Evolutionary conservation across 2,329 filamentous ascomycete genomes (phyloP).

Genomic region (Pestalotiopsis sp.): DNA sequence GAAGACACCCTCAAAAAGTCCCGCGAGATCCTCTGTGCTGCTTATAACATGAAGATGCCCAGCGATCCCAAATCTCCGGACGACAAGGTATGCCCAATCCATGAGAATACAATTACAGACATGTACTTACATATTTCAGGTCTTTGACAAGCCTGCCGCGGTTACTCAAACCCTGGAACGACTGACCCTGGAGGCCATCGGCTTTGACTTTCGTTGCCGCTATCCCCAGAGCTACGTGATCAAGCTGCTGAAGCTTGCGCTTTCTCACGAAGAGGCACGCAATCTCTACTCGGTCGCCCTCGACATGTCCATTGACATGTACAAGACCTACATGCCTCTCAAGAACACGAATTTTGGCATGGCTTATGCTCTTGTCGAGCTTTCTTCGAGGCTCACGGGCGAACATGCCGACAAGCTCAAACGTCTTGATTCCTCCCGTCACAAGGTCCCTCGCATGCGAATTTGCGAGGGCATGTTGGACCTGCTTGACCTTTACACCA

Average conservation of each 20-base stretch:
- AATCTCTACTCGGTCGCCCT: conserved; percentile 72
- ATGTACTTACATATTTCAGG: conserved; percentile 46
- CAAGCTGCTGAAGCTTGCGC: conserved; percentile 71
- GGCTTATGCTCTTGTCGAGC: conserved; percentile 79
- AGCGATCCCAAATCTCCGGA: conserved; percentile 75
- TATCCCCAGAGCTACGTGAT: conserved; percentile 84
- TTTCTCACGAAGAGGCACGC: conserved; percentile 49
- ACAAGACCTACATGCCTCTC: conserved; percentile 89
- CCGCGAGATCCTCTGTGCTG: conserved; percentile 86
- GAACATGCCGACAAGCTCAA: conserved; percentile 53
- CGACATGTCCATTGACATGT: conserved; percentile 83
- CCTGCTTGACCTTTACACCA: conserved; percentile 88
- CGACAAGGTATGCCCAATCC: conserved; percentile 67
- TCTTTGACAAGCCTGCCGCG: conserved; percentile 79
- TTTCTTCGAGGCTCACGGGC: conserved; percentile 71
- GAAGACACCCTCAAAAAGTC: conserved; percentile 99
- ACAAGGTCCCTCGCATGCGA: conserved; percentile 48
- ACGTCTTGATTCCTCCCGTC: conserved; percentile 52
- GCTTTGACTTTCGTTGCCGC: conserved; percentile 90
- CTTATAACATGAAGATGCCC: conserved; percentile 78
- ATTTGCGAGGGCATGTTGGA: conserved; percentile 83
- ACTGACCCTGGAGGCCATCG: conserved; percentile 87
- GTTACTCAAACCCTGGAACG: conserved; percentile 88
- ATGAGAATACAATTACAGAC: neutral
- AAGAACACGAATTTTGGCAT: conserved; percentile 89